These are phyloP conservation scores for Echinochloa phyllopogon DNA, from an alignment of 176 grass and related monocot species.

Conservation along the genomic window DNA sequence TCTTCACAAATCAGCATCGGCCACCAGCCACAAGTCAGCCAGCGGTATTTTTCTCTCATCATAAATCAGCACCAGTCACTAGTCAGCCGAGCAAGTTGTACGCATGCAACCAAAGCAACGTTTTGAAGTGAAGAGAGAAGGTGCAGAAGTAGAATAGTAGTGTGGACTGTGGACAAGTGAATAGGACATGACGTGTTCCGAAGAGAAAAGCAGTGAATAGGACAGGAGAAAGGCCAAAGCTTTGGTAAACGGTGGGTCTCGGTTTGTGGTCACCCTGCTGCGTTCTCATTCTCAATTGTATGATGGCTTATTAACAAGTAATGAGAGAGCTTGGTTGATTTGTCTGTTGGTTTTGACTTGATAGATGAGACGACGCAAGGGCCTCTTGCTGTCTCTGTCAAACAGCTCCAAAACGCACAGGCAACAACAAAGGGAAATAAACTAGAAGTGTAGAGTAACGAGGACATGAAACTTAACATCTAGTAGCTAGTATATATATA, in stretches of 20 bases:
- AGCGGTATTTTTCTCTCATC: no score
- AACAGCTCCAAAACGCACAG: not conserved
- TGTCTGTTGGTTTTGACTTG: conserved; percentile 4
- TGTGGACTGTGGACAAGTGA: conserved; percentile 12
- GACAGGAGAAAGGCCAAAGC: conserved; percentile 32
- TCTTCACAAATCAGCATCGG: no score
- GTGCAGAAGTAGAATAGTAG: not conserved
- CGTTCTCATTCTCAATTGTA: no score
- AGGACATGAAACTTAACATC: not conserved
- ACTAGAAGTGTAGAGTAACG: conserved; percentile 23
- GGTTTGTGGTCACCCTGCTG: not conserved
- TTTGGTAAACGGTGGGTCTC: conserved; percentile 40
- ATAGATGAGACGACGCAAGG: not conserved
- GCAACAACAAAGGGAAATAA: conserved; percentile 3
- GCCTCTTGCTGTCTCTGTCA: not conserved
- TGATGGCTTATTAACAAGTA: not conserved
- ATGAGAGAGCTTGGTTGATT: not conserved
- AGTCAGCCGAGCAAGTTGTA: no score
- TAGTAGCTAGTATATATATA: not conserved
- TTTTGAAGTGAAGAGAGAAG: not conserved
- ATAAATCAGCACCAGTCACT: no score
- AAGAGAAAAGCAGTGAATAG: not conserved
- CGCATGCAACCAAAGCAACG: not conserved
- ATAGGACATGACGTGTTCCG: conserved; percentile 33
- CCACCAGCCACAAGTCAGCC: no score